A percentile compares a stretch with the other conserved stretches of the same genome.
phyloP scores from a whole-genome alignment of 345 rosid species.

The Salix purpurea region DNA sequence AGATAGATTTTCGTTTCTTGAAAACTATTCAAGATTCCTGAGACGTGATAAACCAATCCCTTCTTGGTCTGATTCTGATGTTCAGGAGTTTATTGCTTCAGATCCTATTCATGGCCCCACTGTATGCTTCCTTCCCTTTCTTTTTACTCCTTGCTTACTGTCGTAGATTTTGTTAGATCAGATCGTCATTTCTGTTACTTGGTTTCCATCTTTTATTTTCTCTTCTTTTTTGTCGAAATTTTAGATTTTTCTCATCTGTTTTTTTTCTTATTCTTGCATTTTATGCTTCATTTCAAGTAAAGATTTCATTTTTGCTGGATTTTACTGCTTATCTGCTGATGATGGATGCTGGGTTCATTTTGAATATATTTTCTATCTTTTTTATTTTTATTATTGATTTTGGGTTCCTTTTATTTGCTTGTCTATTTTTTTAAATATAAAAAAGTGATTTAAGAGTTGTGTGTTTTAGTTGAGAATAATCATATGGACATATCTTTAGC shows the following conservation, averaged over 20 bases:
- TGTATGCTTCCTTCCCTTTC: conserved; percentile 32
- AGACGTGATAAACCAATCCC: conserved; percentile 58
- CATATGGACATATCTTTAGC: no score
- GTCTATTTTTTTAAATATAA: no score
- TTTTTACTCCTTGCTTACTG: neutral
- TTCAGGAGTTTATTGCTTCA: conserved; percentile 72
- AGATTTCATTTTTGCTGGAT: no score
- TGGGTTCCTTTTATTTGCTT: no score
- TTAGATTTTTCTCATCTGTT: neutral
- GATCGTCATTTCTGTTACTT: neutral
- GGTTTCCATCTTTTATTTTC: neutral
- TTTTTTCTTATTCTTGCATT: no score
- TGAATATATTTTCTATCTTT: no score
- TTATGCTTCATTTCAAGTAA: no score
- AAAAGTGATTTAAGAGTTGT: no score
- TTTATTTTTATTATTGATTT: no score
- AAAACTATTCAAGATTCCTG: conserved; percentile 55
- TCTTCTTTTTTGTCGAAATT: neutral
- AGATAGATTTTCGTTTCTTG: conserved; percentile 52
- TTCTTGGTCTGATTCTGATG: conserved; percentile 78
- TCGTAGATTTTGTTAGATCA: neutral
- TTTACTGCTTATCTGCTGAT: no score
- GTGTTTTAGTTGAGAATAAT: no score
- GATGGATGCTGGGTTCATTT: no score
- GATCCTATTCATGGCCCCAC: conserved; percentile 81